Evolutionary conservation across 495 filamentous ascomycete species (phyloP).

Genomic region (Penicillium angulare): DNA sequence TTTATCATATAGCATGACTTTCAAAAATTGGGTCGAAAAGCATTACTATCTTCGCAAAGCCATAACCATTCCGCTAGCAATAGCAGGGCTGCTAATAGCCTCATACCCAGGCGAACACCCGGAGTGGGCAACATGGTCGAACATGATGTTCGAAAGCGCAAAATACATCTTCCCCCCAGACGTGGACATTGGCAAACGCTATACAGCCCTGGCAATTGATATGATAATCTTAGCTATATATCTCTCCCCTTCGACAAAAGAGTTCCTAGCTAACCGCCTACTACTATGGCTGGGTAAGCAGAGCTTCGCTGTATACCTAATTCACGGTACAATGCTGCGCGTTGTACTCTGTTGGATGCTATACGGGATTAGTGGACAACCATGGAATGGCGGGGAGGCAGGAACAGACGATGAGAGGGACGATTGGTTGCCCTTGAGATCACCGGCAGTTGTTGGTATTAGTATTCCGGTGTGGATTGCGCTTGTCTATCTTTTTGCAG

Average conservation of each 20-base stretch:
- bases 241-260: slow-evolving; percentile 56
- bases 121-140: slow-evolving; percentile 61
- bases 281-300: slow-evolving; percentile 68
- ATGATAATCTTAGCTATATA: slow-evolving; percentile 57
- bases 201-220: slow-evolving; percentile 58
- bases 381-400: slow-evolving; percentile 48
- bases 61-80: slow-evolving; percentile 57
- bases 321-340: slow-evolving; percentile 66
- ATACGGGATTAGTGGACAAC: slow-evolving; percentile 55
- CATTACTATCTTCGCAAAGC: slow-evolving; percentile 58
- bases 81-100: slow-evolving; percentile 60
- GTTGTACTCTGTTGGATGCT: slow-evolving; percentile 63
- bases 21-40: slow-evolving; percentile 16
- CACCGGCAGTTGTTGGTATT: slow-evolving; percentile 43
- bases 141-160: slow-evolving; percentile 41
- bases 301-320: slow-evolving; percentile 69
- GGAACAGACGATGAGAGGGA: slow-evolving; percentile 40
- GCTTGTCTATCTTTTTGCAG: slow-evolving; percentile 55
- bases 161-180: slow-evolving; percentile 55
- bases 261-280: slow-evolving; percentile 54
- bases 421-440: slow-evolving; percentile 35
- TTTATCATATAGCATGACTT: slow-evolving; percentile 27
- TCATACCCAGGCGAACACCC: slow-evolving; percentile 61
- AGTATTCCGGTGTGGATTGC: slow-evolving; percentile 57
- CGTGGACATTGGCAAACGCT: slow-evolving; percentile 51